Conservation (phyloP, 2,329 filamentous ascomycete genomes). For the Aspergillus persii region DNA sequence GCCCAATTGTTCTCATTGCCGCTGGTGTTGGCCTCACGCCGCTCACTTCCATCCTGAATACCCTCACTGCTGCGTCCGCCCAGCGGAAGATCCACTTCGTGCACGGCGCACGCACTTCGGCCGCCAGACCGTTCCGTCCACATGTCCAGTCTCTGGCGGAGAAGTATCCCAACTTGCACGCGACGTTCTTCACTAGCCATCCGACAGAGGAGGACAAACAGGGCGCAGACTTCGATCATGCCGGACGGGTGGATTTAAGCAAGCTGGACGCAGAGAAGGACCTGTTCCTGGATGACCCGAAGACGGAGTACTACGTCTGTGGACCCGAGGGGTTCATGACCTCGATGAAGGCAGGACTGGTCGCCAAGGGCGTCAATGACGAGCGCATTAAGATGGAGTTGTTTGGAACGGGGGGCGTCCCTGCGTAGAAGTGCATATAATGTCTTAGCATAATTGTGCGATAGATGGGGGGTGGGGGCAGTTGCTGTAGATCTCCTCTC, state of each 20-base stretch:
- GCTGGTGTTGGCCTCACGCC: constrained; percentile 62
- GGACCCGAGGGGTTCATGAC: constrained; percentile 71
- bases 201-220: constrained; percentile 47
- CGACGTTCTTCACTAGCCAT: constrained; percentile 59
- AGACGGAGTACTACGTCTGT: constrained; percentile 68
- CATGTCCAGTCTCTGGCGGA: constrained; percentile 49
- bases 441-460: background rate
- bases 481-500: background rate
- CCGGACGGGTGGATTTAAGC: constrained; percentile 59
- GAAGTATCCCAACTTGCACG: constrained; percentile 48
- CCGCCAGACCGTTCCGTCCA: constrained; percentile 52
- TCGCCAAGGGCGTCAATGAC: constrained; percentile 55
- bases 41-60: constrained; percentile 60
- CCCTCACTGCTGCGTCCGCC: constrained; percentile 42
- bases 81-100: constrained; percentile 58
- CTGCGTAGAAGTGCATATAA: background rate
- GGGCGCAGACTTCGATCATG: constrained; percentile 59
- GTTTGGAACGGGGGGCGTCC: constrained; percentile 58
- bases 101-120: constrained; percentile 54
- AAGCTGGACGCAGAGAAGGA: constrained; percentile 52
- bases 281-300: constrained; percentile 55
- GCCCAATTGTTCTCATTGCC: constrained; percentile 60
- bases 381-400: constrained; percentile 65
- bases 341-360: constrained; percentile 54
- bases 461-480: background rate